Percentiles rank a stretch among this genome's conserved stretches.
These are phyloP conservation scores for Leccinum incarnatum DNA, from an alignment of 768 basidiomycete genomes.

Conservation along the genomic window DNA sequence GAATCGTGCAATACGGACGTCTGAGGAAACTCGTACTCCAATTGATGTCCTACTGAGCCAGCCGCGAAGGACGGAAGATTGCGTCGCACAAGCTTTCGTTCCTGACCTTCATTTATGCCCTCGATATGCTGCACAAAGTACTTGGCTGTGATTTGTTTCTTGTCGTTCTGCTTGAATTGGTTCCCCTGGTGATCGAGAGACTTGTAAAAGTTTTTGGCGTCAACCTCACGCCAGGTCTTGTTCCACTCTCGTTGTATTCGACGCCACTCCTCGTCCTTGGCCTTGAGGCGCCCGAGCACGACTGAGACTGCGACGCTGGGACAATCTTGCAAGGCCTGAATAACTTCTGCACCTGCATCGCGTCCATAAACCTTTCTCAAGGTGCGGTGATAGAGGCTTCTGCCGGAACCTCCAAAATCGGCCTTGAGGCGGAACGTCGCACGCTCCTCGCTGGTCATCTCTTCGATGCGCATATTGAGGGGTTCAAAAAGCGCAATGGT, in stretches of 20 bases:
- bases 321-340: slow-evolving; percentile 86
- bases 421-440: slow-evolving; percentile 76
- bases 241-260: slow-evolving; percentile 93
- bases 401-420: slow-evolving; percentile 86
- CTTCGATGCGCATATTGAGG: slow-evolving; percentile 75
- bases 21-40: slow-evolving; percentile 77
- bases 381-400: slow-evolving; percentile 85
- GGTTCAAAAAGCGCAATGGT: slow-evolving; percentile 93
- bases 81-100: slow-evolving; percentile 32
- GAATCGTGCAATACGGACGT: slow-evolving; percentile 80
- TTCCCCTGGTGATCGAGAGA: slow-evolving; percentile 95
- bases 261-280: slow-evolving; percentile 97
- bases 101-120: slow-evolving; percentile 57
- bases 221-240: slow-evolving; percentile 94
- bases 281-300: slow-evolving; percentile 82
- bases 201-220: slow-evolving; percentile 98
- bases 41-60: slow-evolving; percentile 62
- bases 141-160: slow-evolving; percentile 85
- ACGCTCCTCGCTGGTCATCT: slow-evolving; percentile 88
- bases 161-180: slow-evolving; percentile 93
- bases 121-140: slow-evolving; percentile 82
- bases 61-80: slow-evolving; percentile 38
- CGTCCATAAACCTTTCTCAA: slow-evolving; percentile 93
- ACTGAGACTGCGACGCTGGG: slow-evolving; percentile 91
- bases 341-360: slow-evolving; percentile 71